phyloP scores from a whole-genome alignment of 129 eudicot genomes.

The Ambrosia artemisiifolia region DNA sequence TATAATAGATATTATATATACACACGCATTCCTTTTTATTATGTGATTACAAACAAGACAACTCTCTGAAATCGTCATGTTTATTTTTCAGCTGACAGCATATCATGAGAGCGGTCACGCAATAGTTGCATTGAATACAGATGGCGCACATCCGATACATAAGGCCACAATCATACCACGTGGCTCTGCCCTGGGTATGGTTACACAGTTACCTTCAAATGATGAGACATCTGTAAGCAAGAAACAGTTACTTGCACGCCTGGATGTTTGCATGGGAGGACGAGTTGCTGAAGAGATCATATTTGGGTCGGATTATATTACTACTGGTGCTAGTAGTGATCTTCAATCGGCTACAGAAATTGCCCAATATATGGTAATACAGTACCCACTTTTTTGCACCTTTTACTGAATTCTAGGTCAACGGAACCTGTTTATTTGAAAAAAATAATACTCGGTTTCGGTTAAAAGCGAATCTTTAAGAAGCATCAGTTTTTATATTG shows the following conservation, averaged over 20 bases:
- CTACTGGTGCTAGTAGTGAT: constrained; percentile 85
- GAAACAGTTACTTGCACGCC: constrained; percentile 76
- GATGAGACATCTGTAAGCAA: constrained; percentile 89
- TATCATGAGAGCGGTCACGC: constrained; percentile 94
- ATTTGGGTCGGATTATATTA: constrained; percentile 68
- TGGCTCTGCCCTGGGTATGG: constrained; percentile 90
- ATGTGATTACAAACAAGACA: not conserved
- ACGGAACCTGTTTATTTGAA: not conserved
- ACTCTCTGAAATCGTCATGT: not conserved
- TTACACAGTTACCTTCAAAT: constrained; percentile 75
- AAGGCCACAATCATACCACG: constrained; percentile 87
- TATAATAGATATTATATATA: no score
- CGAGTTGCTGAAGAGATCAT: constrained; percentile 85
- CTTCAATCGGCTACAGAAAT: constrained; percentile 72
- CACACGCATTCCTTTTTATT: not conserved
- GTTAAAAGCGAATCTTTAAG: not conserved
- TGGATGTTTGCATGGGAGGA: constrained; percentile 96
- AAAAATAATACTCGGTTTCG: not conserved
- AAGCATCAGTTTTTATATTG: not conserved
- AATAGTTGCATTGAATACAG: constrained; percentile 72
- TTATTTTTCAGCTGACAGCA: constrained; percentile 69
- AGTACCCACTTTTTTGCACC: not conserved
- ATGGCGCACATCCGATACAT: constrained; percentile 86
- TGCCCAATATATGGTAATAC: constrained; percentile 73
- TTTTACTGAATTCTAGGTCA: not conserved